phyloP scores from a whole-genome alignment of 805 yeast species.

The Saturnispora galanensis region DNA sequence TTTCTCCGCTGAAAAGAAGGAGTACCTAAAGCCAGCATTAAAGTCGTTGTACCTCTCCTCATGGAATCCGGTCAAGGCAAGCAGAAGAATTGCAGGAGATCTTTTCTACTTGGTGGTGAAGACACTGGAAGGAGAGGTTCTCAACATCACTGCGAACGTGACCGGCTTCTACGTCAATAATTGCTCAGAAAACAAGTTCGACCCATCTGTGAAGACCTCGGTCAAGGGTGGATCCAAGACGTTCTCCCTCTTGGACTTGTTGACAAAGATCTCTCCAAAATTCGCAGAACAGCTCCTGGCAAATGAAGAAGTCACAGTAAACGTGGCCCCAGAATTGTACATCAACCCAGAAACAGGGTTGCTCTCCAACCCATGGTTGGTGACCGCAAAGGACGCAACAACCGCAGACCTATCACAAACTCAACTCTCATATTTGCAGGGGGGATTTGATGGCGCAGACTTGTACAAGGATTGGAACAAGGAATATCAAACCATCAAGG shows the following conservation, averaged over 20 bases:
- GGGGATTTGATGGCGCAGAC: constrained; percentile 54
- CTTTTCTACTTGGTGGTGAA: constrained; percentile 63
- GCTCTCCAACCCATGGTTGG: constrained; percentile 73
- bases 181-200: constrained; percentile 58
- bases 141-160: constrained; percentile 67
- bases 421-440: constrained; percentile 43
- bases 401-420: constrained; percentile 50
- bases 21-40: constrained; percentile 40
- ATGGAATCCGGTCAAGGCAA: constrained; percentile 80
- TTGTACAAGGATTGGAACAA: constrained; percentile 76
- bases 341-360: constrained; percentile 51
- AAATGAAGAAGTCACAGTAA: constrained; percentile 38
- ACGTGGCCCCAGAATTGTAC: constrained; percentile 43
- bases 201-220: constrained; percentile 42
- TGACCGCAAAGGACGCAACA: constrained; percentile 14
- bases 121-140: constrained; percentile 73
- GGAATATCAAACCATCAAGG: constrained; percentile 76
- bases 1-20: constrained; percentile 26
- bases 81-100: constrained; percentile 60
- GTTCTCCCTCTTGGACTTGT: constrained; percentile 50
- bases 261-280: constrained; percentile 55
- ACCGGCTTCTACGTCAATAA: constrained; percentile 74
- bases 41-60: constrained; percentile 50
- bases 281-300: constrained; percentile 43
- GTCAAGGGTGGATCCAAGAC: constrained; percentile 4